Base-by-base conservation (phyloP, 140 eudicot species). In the Cichorium intybus region DNA sequence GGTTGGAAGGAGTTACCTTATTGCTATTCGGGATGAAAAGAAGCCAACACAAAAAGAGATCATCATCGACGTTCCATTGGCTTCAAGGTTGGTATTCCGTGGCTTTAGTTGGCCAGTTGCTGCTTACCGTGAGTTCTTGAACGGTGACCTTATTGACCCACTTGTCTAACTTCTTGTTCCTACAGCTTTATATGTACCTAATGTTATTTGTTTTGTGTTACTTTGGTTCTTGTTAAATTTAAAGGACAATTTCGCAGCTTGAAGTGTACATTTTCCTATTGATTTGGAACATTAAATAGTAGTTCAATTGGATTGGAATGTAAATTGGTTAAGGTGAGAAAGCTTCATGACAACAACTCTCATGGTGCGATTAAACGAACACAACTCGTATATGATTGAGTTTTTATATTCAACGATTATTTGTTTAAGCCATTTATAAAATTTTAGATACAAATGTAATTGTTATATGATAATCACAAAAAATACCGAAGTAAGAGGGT, bases 101-200 rank as follows among this genome's bases (percentile, higher is more conserved):
- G 99, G 99, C 17, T 93, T 93, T 69, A 93, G 62, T 74, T 93
- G 99, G 99, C 99, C 99, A 6, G 92, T 93, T 77, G 98, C 98
- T 56, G 98, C 98, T 50, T 92, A 92, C 83, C 91, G 98, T 70
- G 96, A 81, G 87, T 75, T 5, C 54, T 41, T 92, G 75, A 92
- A 85, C 11, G 99, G 99, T 10, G 96, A 92, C 3, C 95, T 92
- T 64, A 68, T 85, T 60, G 99, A 89, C 78, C 91, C 95, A 20
- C 70, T 77, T 28, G 86, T 89, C 69, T 89, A 72, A 85, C 61
- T 62, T 37, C 9, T 18, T 21, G 41, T 8, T 37, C 49, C 67
- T 33, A 55, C 72, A 64, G 33, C 20, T 33, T 47, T 64, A 56
- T 73, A 65, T 75, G 75, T 68, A 75, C 51, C 70, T 75, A 75